Evolutionary conservation across 1,284 basidiomycete species (phyloP).

Genomic region (Pseudozyma hubeiensis): DNA sequence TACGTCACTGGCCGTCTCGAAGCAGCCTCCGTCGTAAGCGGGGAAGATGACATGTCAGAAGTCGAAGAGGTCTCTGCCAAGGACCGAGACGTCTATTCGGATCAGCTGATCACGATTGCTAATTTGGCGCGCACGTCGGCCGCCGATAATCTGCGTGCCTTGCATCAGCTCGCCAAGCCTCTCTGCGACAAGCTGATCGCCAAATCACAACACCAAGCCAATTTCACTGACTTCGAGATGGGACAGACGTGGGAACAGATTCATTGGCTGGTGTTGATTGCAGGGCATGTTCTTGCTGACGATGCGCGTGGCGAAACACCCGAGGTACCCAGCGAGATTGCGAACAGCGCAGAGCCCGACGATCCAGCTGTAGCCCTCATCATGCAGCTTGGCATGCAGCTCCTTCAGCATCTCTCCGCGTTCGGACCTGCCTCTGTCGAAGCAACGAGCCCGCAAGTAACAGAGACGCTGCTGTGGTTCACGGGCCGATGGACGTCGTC

Average conservation of each 20-base stretch:
- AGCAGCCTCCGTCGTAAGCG: conserved; percentile 31
- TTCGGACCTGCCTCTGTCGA: conserved; percentile 35
- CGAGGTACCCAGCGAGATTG: conserved; percentile 45
- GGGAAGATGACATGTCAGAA: conserved; percentile 48
- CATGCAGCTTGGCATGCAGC: conserved; percentile 47
- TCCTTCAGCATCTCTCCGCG: conserved; percentile 45
- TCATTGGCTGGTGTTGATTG: conserved; percentile 61
- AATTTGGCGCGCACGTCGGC: conserved; percentile 49
- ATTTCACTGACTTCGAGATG: conserved; percentile 21
- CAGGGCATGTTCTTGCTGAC: conserved; percentile 59
- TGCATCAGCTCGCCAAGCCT: conserved; percentile 31
- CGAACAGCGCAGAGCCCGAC: conserved; percentile 26
- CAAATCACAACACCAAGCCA: conserved; percentile 31
- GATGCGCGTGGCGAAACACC: conserved; percentile 53
- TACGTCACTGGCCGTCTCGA: conserved; percentile 58
- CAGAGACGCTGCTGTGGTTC: conserved; percentile 60
- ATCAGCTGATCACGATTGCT: conserved; percentile 60
- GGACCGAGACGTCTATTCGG: conserved; percentile 60
- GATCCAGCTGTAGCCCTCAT: conserved; percentile 45
- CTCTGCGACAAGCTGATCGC: conserved; percentile 41
- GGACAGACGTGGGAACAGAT: conserved; percentile 62
- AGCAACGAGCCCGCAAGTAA: conserved; percentile 59
- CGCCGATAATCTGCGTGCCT: conserved; percentile 27
- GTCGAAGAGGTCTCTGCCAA: conserved; percentile 46
- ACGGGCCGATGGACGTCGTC: conserved; percentile 61